A percentile compares a stretch with the other conserved stretches of the same genome.
Evolutionary conservation across 495 filamentous ascomycete genomes (phyloP).

Genomic region (Aspergillus carlsbadensis): DNA sequence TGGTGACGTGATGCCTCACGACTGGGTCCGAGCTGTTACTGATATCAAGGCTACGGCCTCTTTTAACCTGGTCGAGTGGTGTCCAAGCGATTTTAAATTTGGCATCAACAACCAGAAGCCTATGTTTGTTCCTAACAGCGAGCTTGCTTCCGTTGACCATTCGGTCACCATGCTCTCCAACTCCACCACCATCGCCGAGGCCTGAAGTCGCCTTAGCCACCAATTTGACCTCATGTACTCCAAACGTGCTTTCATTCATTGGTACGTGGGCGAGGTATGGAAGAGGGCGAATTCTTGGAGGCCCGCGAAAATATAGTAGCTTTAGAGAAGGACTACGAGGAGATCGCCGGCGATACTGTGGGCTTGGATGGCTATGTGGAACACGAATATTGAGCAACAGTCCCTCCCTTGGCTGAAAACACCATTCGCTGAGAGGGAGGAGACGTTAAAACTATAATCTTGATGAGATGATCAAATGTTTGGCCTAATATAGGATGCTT

Average conservation of each 20-base stretch:
- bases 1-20: constrained; percentile 23
- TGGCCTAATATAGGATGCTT: too few relatives aligned
- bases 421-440: too few relatives aligned
- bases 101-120: constrained; percentile 89
- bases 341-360: not conserved
- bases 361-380: not conserved
- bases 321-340: not conserved
- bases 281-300: constrained; percentile 99
- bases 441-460: too few relatives aligned
- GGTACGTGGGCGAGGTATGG: constrained; percentile 99
- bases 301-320: constrained; percentile 42
- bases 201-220: constrained; percentile 99
- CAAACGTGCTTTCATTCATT: constrained; percentile 99
- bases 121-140: too few relatives aligned
- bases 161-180: constrained; percentile 75
- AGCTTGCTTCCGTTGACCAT: too few relatives aligned
- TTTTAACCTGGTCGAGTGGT: constrained; percentile 99
- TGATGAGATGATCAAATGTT: too few relatives aligned
- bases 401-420: too few relatives aligned
- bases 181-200: constrained; percentile 98
- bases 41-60: constrained; percentile 99
- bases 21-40: constrained; percentile 98
- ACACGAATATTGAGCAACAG: not conserved
- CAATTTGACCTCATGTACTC: constrained; percentile 99
- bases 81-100: constrained; percentile 48